Conservation (phyloP, 2,329 filamentous ascomycete genomes). For the Cordyceps pruinosa region DNA sequence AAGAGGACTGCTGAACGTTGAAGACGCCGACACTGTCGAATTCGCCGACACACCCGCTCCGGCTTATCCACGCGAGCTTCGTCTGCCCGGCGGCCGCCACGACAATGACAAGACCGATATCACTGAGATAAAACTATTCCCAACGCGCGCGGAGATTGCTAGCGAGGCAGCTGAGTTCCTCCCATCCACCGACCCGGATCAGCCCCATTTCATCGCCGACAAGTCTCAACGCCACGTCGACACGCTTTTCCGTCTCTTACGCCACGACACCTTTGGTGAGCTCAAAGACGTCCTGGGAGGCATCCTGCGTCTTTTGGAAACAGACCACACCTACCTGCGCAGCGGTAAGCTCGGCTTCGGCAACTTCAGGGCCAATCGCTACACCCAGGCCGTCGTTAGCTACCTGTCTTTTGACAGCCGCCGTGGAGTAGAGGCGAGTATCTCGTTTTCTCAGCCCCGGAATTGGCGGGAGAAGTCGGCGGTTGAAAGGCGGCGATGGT, state of each 20-base stretch:
- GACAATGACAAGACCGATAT: slow-evolving; percentile 5
- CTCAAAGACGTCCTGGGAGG: slow-evolving; percentile 1
- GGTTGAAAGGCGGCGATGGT: slow-evolving; percentile 1
- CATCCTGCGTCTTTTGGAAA: neutral
- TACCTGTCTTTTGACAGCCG: neutral
- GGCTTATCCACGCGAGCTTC: neutral
- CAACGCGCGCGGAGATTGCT: slow-evolving; percentile 2
- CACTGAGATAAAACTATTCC: neutral
- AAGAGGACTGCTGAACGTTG: neutral
- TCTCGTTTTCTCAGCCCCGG: neutral
- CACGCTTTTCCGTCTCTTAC: slow-evolving; percentile 5
- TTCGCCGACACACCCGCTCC: neutral
- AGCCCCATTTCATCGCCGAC: slow-evolving; percentile 7
- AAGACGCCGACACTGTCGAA: neutral
- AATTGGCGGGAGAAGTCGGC: neutral
- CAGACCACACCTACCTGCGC: neutral
- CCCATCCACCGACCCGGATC: slow-evolving; percentile 6
- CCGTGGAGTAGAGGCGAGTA: neutral
- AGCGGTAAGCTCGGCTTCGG: neutral
- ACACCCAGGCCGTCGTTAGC: neutral
- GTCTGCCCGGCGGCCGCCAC: neutral
- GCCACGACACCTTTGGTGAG: slow-evolving; percentile 5
- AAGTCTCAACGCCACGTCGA: slow-evolving; percentile 8
- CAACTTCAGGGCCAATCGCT: slow-evolving; percentile 1
- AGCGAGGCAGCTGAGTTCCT: slow-evolving; percentile 2